phyloP scores from a whole-genome alignment of 225 moss, liverwort and hornwort species.

The Polytrichum commune region DNA sequence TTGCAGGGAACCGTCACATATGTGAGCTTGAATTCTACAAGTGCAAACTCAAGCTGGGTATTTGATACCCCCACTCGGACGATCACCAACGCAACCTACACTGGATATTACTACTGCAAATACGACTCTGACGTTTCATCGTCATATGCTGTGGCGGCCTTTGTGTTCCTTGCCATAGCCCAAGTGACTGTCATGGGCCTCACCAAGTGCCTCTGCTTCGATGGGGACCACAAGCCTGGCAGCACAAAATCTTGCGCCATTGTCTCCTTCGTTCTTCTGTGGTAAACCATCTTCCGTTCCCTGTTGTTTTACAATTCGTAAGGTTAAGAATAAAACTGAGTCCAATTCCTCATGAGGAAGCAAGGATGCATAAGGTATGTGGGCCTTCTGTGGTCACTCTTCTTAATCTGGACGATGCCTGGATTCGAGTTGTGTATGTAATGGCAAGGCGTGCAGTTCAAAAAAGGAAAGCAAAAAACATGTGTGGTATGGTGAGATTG shows the following conservation, averaged over 20 bases:
- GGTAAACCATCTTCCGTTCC: conserved; percentile 24
- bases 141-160: conserved; percentile 63
- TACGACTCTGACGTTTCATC: conserved; percentile 75
- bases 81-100: conserved; percentile 32
- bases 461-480: too few species aligned
- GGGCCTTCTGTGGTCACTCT: too few species aligned
- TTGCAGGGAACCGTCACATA: conserved; percentile 20
- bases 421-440: too few species aligned
- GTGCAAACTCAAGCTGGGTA: conserved; percentile 39
- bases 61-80: conserved; percentile 27
- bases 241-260: conserved; percentile 62
- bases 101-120: conserved; percentile 67
- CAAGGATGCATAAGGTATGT: too few species aligned
- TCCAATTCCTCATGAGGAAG: too few species aligned
- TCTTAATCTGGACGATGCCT: too few species aligned
- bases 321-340: too few species aligned
- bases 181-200: conserved; percentile 62
- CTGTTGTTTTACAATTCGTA: too few species aligned
- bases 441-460: too few species aligned
- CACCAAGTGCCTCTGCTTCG: conserved; percentile 75
- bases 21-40: conserved; percentile 37
- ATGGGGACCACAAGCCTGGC: conserved; percentile 50
- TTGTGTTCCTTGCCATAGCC: conserved; percentile 59
- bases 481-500: too few species aligned
- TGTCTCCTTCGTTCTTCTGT: conserved; percentile 57